These are phyloP conservation scores for Chytriomyces hyalinus DNA, from an alignment of 192 early-diverging fungal species.

Conservation along the genomic window DNA sequence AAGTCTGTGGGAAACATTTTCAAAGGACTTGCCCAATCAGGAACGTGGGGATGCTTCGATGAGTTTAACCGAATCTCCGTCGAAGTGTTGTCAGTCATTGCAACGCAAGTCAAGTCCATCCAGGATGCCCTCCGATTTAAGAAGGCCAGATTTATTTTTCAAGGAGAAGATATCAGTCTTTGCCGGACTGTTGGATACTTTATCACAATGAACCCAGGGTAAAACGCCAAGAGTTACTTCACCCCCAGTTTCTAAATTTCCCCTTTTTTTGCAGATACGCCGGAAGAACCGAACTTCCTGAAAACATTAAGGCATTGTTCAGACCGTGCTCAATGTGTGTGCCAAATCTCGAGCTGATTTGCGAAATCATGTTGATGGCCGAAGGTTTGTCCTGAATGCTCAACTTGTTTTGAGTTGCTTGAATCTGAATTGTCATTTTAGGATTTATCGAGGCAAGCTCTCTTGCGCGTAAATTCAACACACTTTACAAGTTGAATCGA, in stretches of 20 bases:
- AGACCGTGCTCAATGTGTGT: constrained; percentile 71
- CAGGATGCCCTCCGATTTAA: constrained; percentile 68
- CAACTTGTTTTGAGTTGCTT: not conserved
- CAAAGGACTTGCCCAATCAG: constrained; percentile 69
- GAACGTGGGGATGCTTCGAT: constrained; percentile 72
- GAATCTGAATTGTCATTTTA: constrained; percentile 2
- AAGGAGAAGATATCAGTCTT: constrained; percentile 68
- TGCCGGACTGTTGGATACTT: constrained; percentile 63
- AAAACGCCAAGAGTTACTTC: not conserved
- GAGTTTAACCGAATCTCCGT: constrained; percentile 70
- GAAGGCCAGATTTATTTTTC: constrained; percentile 71
- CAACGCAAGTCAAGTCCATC: constrained; percentile 71
- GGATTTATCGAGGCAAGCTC: constrained; percentile 68
- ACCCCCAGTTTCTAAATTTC: not conserved
- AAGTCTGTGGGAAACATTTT: constrained; percentile 73
- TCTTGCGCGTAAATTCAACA: constrained; percentile 69
- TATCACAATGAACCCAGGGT: constrained; percentile 71
- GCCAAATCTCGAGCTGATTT: constrained; percentile 70
- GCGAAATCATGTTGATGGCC: constrained; percentile 75
- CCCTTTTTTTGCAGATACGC: constrained; percentile 47
- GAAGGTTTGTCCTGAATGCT: constrained; percentile 48
- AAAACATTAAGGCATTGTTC: constrained; percentile 74
- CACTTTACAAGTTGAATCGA: constrained; percentile 66
- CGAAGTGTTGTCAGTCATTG: constrained; percentile 71
- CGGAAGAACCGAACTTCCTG: constrained; percentile 69